Conservation (phyloP, 179 eudicot genomes). For the Sideroxylon spinosum region DNA sequence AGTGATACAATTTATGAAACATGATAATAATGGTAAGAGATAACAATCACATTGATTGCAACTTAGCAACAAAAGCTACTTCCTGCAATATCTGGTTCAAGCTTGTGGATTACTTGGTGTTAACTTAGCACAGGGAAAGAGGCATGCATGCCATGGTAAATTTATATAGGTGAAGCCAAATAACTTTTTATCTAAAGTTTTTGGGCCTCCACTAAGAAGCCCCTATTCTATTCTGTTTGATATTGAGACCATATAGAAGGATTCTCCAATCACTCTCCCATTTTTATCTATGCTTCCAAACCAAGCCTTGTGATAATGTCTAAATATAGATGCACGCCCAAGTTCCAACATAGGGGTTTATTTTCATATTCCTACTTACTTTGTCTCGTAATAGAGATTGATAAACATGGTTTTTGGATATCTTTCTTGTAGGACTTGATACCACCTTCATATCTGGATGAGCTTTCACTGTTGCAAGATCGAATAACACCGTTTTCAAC, state of each 20-base stretch:
- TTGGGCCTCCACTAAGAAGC: not conserved
- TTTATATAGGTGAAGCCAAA: not conserved
- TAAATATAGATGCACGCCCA: not conserved
- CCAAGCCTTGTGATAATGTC: not conserved
- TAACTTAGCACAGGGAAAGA: not conserved
- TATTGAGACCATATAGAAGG: not conserved
- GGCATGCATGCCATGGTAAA: not conserved
- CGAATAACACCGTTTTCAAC: constrained; percentile 79
- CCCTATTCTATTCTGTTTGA: not conserved
- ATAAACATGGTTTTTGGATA: not conserved
- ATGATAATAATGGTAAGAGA: no score
- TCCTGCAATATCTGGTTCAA: no score
- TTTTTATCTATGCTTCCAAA: not conserved
- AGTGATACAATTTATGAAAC: no score
- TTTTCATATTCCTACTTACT: not conserved
- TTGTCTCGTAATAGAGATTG: not conserved
- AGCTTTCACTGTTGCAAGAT: constrained; percentile 89
- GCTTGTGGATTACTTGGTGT: not conserved
- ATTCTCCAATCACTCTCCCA: not conserved
- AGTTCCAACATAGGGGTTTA: not conserved
- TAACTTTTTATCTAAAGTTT: not conserved
- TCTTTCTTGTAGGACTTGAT: constrained; percentile 62
- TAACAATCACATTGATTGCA: no score
- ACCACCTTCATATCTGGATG: constrained; percentile 83
- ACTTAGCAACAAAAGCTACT: no score